Conservation (phyloP, 192 early-diverging fungal genomes). For the Coemansia sp. region DNA sequence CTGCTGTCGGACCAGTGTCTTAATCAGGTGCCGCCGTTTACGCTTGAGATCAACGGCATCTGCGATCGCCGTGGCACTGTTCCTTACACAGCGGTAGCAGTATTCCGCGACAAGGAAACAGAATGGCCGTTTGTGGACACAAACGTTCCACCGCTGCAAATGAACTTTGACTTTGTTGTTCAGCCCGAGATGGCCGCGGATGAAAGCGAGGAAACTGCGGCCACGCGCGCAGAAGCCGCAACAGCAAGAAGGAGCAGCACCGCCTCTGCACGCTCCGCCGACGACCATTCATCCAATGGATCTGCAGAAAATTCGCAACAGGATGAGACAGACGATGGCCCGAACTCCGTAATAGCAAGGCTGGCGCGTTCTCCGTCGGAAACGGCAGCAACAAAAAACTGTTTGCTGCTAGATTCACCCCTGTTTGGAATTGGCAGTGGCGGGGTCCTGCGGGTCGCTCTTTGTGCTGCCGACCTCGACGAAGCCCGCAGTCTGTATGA, state of each 20-base stretch:
- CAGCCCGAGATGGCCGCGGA: not conserved
- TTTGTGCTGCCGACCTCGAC: constrained; percentile 91
- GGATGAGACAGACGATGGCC: constrained; percentile 38
- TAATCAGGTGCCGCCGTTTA: constrained; percentile 87
- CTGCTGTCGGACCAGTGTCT: constrained; percentile 92
- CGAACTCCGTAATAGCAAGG: constrained; percentile 1
- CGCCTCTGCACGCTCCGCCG: not conserved
- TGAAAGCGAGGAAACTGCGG: not conserved
- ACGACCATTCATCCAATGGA: not conserved
- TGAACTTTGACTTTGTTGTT: constrained; percentile 20
- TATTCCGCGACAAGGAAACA: constrained; percentile 87
- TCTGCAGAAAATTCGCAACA: not conserved
- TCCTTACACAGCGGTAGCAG: constrained; percentile 90
- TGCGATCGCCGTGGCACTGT: constrained; percentile 85
- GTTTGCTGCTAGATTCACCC: constrained; percentile 95
- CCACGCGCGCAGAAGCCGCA: constrained; percentile 1
- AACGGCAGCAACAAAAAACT: constrained; percentile 53
- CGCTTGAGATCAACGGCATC: constrained; percentile 89
- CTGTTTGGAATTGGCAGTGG: constrained; percentile 97
- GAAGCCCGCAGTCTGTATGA: constrained; percentile 93
- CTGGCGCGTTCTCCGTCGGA: constrained; percentile 10
- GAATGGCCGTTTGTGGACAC: constrained; percentile 82
- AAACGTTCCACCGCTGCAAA: constrained; percentile 47
- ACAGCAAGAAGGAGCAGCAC: not conserved
- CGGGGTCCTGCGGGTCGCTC: constrained; percentile 89